A percentile compares a stretch with the other conserved stretches of the same genome.
phyloP scores from a whole-genome alignment of 192 early-diverging fungal genomes.

The Coemansia sp. region DNA sequence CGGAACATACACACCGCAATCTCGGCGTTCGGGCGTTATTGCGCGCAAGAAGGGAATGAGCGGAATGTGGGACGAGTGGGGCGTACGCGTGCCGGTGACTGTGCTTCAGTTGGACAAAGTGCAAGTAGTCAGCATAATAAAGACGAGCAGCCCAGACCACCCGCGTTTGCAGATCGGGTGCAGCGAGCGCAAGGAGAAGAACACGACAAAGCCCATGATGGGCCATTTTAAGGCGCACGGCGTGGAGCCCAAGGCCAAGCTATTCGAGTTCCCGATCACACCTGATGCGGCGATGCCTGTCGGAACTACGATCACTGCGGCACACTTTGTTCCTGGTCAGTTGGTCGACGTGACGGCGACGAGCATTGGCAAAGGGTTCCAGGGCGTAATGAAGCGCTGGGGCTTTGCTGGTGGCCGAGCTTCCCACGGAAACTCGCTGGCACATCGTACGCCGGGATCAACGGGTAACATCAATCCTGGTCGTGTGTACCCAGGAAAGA shows the following conservation, averaged over 20 bases:
- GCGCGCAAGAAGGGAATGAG: slow-evolving; percentile 96
- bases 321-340: slow-evolving; percentile 95
- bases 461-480: slow-evolving; percentile 87
- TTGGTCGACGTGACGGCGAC: slow-evolving; percentile 88
- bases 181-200: slow-evolving; percentile 59
- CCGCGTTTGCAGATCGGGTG: slow-evolving; percentile 69
- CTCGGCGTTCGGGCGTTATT: slow-evolving; percentile 75
- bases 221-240: slow-evolving; percentile 73
- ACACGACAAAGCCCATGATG: slow-evolving; percentile 68
- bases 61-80: slow-evolving; percentile 92
- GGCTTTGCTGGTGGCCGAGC: slow-evolving; percentile 87
- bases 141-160: slow-evolving; percentile 34
- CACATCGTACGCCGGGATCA: slow-evolving; percentile 86
- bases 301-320: slow-evolving; percentile 70
- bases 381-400: slow-evolving; percentile 97
- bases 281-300: slow-evolving; percentile 73
- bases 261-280: slow-evolving; percentile 82
- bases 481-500: slow-evolving; percentile 92
- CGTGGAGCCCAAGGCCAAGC: slow-evolving; percentile 73
- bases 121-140: slow-evolving; percentile 64
- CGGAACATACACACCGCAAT: slow-evolving; percentile 48
- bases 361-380: slow-evolving; percentile 91
- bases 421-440: slow-evolving; percentile 90
- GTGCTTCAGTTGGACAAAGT: slow-evolving; percentile 72
- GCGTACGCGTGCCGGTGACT: slow-evolving; percentile 85